phyloP scores from a whole-genome alignment of 2,329 filamentous ascomycete genomes.

The Plenodomus tracheiphilus region DNA sequence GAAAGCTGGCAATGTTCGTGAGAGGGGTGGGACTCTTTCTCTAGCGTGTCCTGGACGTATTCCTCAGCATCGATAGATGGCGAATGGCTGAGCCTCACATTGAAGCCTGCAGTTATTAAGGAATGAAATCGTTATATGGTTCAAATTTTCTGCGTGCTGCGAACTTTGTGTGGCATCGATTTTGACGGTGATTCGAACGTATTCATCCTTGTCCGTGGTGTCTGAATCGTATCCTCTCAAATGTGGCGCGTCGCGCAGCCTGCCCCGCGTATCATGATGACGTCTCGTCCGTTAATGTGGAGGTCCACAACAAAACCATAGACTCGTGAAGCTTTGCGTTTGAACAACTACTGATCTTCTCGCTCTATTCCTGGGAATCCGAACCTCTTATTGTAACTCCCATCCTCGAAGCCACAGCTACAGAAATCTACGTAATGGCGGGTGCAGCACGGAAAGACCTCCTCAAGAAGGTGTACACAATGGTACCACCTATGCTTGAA shows the following conservation, averaged over 20 bases:
- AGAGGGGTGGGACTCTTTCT: not conserved
- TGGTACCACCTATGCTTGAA: slow-evolving; percentile 93
- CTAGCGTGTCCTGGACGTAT: not conserved
- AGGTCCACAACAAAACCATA: slow-evolving; percentile 16
- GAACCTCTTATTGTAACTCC: not conserved
- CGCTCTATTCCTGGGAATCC: not conserved
- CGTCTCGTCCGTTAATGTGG: slow-evolving; percentile 8
- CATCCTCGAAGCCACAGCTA: not conserved
- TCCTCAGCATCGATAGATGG: not conserved
- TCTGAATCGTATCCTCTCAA: slow-evolving; percentile 3
- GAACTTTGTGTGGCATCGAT: too few species aligned
- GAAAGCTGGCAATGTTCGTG: slow-evolving; percentile 3
- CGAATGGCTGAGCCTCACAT: not conserved
- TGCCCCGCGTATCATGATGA: slow-evolving; percentile 27
- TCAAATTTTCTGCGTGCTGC: not conserved
- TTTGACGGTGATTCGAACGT: too few species aligned
- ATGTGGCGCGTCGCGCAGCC: slow-evolving; percentile 19
- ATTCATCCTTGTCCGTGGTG: not conserved
- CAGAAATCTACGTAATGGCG: slow-evolving; percentile 39
- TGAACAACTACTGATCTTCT: slow-evolving; percentile 1
- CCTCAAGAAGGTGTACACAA: slow-evolving; percentile 78
- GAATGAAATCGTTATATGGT: not conserved
- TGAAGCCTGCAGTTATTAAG: not conserved
- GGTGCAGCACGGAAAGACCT: slow-evolving; percentile 71
- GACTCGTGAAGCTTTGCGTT: slow-evolving; percentile 7